Percentiles rank a stretch among this genome's conserved stretches.
phyloP scores from a whole-genome alignment of 1,139 yeast species.

The Arxiozyma telluris region DNA sequence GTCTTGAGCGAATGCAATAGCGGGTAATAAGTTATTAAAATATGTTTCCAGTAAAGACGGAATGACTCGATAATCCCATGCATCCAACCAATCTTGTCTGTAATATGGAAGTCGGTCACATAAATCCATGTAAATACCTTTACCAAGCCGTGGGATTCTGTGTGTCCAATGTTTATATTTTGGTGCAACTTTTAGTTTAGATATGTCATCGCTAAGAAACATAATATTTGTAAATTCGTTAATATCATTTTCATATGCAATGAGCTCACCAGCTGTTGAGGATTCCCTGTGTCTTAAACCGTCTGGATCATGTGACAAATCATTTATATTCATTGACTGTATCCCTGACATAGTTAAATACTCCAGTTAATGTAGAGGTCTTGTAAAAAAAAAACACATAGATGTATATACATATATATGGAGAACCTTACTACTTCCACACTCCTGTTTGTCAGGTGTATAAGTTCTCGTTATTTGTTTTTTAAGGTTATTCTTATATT shows the following conservation, averaged over 20 bases:
- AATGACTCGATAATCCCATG: conserved; percentile 76
- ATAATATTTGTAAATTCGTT: background rate
- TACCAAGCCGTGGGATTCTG: background rate
- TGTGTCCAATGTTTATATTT: background rate
- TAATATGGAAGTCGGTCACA: conserved; percentile 49
- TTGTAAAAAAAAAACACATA: conserved; percentile 12
- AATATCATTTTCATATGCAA: background rate
- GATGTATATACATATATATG: too few relatives aligned
- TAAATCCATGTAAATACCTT: conserved; percentile 18
- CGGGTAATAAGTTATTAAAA: conserved; percentile 86
- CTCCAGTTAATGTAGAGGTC: too few relatives aligned
- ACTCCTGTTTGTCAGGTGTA: too few relatives aligned
- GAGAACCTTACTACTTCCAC: too few relatives aligned
- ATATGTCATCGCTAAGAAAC: too few relatives aligned
- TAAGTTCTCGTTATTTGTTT: too few relatives aligned
- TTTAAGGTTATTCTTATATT: too few relatives aligned
- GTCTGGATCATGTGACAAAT: background rate
- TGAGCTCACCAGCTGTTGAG: background rate
- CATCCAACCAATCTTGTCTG: conserved; percentile 71
- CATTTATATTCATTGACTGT: background rate
- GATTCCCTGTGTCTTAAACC: background rate
- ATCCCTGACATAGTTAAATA: background rate
- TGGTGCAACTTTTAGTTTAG: background rate
- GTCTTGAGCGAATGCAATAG: conserved; percentile 93
- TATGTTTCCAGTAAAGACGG: conserved; percentile 78